Evolutionary conservation across 805 yeast genomes (phyloP).

Genomic region (Candida patagonica): DNA sequence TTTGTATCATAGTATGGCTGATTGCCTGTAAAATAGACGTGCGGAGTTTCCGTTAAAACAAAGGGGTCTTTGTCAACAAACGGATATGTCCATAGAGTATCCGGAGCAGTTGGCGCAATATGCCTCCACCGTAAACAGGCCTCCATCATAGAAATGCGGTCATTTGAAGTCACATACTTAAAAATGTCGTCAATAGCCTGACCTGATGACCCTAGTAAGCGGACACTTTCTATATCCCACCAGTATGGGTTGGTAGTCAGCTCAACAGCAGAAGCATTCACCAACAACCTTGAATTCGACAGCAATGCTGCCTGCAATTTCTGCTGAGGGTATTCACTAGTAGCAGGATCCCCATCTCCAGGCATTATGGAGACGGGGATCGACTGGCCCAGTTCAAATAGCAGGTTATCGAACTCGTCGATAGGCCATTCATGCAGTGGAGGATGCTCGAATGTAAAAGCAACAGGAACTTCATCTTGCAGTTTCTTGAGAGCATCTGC

Average conservation of each 20-base stretch:
- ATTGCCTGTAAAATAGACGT: conserved; percentile 79
- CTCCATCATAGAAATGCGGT: conserved; percentile 49
- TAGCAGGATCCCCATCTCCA: conserved; percentile 81
- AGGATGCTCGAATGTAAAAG: conserved; percentile 6
- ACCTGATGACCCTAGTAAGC: conserved; percentile 70
- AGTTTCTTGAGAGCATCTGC: neutral
- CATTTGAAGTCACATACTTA: conserved; percentile 46
- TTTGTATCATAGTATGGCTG: conserved; percentile 49
- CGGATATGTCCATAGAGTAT: conserved; percentile 87
- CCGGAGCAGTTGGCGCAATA: conserved; percentile 91
- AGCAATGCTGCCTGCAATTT: conserved; percentile 77
- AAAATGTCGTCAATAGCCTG: conserved; percentile 73
- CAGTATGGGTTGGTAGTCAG: conserved; percentile 66
- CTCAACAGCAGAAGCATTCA: conserved; percentile 33
- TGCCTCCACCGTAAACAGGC: conserved; percentile 75
- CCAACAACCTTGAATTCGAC: conserved; percentile 33
- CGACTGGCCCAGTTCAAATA: conserved; percentile 46
- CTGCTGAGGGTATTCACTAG: conserved; percentile 77
- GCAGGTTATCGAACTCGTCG: conserved; percentile 41
- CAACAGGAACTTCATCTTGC: conserved; percentile 3
- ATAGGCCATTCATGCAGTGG: conserved; percentile 20
- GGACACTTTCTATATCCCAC: conserved; percentile 47
- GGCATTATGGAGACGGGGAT: conserved; percentile 76
- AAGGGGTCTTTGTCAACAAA: conserved; percentile 73
- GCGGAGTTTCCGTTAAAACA: conserved; percentile 65